Evolutionary conservation across 179 eudicot species (phyloP), one percentile per base, ranked within the genome.

Genomic region (Beta corolliflora): DNA sequence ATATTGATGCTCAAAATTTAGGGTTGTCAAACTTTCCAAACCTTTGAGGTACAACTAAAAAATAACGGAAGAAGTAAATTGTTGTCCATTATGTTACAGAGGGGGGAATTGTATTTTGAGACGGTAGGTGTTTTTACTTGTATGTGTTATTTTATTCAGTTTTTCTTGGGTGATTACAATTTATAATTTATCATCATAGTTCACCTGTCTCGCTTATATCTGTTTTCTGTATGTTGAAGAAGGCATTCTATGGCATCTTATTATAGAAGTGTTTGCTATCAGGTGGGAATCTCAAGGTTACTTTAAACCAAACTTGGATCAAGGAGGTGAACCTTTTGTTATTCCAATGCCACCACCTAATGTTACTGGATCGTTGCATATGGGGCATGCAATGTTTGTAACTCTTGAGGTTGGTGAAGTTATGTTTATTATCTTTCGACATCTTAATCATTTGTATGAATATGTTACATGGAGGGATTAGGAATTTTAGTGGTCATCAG

Each of bases 311-410:
- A 91, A 83, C 65, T 82, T 94, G 75, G 99, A 88, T 64, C 87
- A 83, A 71, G 97, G 93, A 88, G 89, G 86, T 75, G 96, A 94
- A 50, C 93, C 99, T 79, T 96, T 94, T 69, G 98, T 94, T 56
- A 83, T 96, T 68, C 85, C 99, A 18, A 96, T 96, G 99, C 99
- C 99, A 61, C 99, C 99, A 46, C 98, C 99, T 76, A 96, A 96
- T 87, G 97, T 96, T 52, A 96, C 99, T 44, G 99, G 99, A 81
- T 96, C 98, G 6, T 84, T 96, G 93, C 99, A 96, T 88, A 93
- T 96, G 94, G 99, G 99, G 75, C 99, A 96, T 91, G 99, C 98
- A 31, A 94, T 96, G 98, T 96, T 96, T 91, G 99, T 96, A 73
- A 96, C 99, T 53, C 98, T 96, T 83, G 99, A 96, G 99, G 99